Evolutionary conservation across 306 rosid genomes (phyloP).

Genomic region (Fragaria ananassa): DNA sequence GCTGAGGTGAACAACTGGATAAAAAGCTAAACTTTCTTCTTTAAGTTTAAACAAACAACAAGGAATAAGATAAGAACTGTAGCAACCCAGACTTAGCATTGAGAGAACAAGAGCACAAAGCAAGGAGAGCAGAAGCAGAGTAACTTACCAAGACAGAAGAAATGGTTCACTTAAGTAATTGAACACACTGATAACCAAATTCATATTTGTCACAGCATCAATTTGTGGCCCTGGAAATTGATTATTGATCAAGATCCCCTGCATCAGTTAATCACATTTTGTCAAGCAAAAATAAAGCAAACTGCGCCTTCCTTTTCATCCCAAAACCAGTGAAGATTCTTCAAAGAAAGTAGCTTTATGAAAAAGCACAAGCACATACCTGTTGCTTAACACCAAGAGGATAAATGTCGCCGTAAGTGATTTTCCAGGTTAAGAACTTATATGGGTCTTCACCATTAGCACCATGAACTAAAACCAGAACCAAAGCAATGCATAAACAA

Average conservation of each 20-base stretch:
- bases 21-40: background rate
- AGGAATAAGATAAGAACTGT: background rate
- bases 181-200: slow-evolving; percentile 73
- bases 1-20: background rate
- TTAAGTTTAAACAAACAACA: background rate
- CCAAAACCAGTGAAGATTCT: background rate
- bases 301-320: background rate
- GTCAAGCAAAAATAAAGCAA: slow-evolving; percentile 1
- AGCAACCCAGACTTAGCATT: slow-evolving; percentile 3
- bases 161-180: slow-evolving; percentile 80
- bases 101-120: background rate
- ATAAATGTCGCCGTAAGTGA: slow-evolving; percentile 81
- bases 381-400: slow-evolving; percentile 92
- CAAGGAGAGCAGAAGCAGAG: too few species aligned
- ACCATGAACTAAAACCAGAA: slow-evolving; percentile 32
- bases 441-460: slow-evolving; percentile 78
- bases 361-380: slow-evolving; percentile 41
- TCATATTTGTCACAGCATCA: slow-evolving; percentile 91
- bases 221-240: slow-evolving; percentile 98
- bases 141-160: slow-evolving; percentile 77
- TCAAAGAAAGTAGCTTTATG: slow-evolving; percentile 1
- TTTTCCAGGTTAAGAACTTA: slow-evolving; percentile 74
- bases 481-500: slow-evolving; percentile 25
- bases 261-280: slow-evolving; percentile 26
- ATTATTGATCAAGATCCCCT: slow-evolving; percentile 94